Base-by-base conservation (phyloP, 805 yeast species). In the Candida pseudofarinosa region DNA sequence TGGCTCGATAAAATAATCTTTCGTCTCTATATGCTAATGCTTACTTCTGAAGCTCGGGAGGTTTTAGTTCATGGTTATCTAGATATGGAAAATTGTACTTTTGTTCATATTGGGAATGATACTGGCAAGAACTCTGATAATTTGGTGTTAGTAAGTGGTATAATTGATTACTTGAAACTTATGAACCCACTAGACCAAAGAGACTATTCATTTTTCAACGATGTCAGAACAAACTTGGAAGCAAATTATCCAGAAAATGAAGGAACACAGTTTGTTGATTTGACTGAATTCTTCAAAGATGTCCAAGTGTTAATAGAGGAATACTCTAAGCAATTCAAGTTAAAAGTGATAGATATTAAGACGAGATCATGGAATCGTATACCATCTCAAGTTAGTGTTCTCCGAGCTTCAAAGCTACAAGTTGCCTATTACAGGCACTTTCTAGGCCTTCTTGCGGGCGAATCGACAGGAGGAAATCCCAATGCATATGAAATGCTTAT, bases 1-100 rank as follows among this genome's bases (percentile, higher is more conserved):
- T 69, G 80, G 77, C 52, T 68, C 14, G 71, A 69, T n/a, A 65
- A 68, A 32, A 55, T 76, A 0, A 54, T 66, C 3, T 62, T 37
- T 41, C 53, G 80, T 39, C 42, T 79, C 34, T 49, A 68, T 6
- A 58, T 65, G 6, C 56, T 82, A 7, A 64, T 76, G 18, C 50
- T 56, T 6, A 58, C 58, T 6, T 81, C 84, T 1, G 75, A 74
- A 43, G 80, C 86, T 2, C 67, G 90, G 46, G 91, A 85, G 55
- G 55, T 85, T 12, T 54, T 76, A 35, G 74, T 79, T n/a, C 81
- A 80, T 54, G 75, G 74, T 2, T 76, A 74, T 46, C 45, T 77
- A 13, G 67, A 77, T 51, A 19, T 37, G 12, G 5, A 17, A 14
- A n/a, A 18, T 4, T 14, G 10, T 15, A 19, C 15, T 14, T 37